Base-by-base conservation (phyloP, 2,329 filamentous ascomycete genomes). In the Ophiostoma tasmaniense region DNA sequence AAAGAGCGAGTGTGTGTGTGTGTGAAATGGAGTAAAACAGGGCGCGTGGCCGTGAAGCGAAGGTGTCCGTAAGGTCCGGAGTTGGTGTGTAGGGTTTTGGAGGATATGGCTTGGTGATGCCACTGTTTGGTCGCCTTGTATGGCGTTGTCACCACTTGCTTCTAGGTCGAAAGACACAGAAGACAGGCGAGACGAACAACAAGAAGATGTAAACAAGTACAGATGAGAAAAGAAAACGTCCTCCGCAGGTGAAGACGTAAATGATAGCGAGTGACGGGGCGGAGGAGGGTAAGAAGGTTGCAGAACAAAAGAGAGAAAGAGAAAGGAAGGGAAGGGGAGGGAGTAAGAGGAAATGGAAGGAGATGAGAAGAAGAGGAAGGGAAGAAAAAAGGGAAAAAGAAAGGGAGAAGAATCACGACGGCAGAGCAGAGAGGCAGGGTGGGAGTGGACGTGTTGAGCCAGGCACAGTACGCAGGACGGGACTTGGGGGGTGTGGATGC, bases 261-360 rank as follows among this genome's bases (percentile, higher is more conserved):
- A 52, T 52, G 67, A 70, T 39, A 39, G 62, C 67, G 35, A 69
- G 67, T 72, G 68, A 70, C 69, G 66, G 64, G 69, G 14, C 66
- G 64, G 66, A 66, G 33, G 33, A 64, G 33, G 42, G 67, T 66
- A 61, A 64, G 59, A 69, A 62, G 66, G 61, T 61, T 65, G 61
- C 66, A 55, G 61, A 25, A 61, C 22, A 59, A 30, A 61, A 66
- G 33, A 55, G 28, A 14, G 30, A 30, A 45, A 55, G 22, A 42
- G 39, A 39, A 42, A 28, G 39, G 13, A 28, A 28, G n/a, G 30
- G 22, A 62, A 66, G 68, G 71, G 72, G 20, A 33, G 71, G 71
- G 73, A 73, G 71, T 72, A 75, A 70, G 8, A 35, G 72, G 73
- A 74, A 73, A 72, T 74, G 67, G 75, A 75, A 75, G 30, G 74